Evolutionary conservation across 345 rosid genomes (phyloP), one percentile per base, ranked within the genome.

Genomic region (Acer yangbiense): DNA sequence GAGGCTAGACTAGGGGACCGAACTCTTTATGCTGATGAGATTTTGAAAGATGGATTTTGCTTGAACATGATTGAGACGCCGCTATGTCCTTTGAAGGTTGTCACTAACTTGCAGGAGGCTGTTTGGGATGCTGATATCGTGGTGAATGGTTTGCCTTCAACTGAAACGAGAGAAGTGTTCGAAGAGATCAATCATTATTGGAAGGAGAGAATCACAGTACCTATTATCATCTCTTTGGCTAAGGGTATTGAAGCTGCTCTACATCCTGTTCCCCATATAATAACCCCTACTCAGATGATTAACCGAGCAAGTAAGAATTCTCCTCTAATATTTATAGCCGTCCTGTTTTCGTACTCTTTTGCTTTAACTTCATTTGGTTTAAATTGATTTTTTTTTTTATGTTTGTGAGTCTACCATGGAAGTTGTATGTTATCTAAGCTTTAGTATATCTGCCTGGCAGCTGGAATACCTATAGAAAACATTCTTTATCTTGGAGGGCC

Each of bases 191-290:
- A 87, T 46, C 73, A 73, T 13, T 92, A 89, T 74, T 92, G 97
- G 97, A 88, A 90, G 84, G 97, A 92, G 84, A 87, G 97, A 71
- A 82, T 92, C 79, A 85, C 90, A 0, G 55, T 78, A 68, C 97
- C 97, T 16, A 84, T 92, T 58, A 89, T 92, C 39, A 83, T 92
- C 63, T 92, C 97, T 39, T 67, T 92, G 79, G 90, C 97, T 7
- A 92, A 92, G 89, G 97, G 97, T 67, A 85, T 92, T n/a, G 97
- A 92, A 79, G 97, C 97, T 71, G 94, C 87, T 43, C 72, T 92
- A 16, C 78, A 87, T 35, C 92, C 97, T 16, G 90, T 82, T 52
- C 93, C 97, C 1, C 97, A 81, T 73, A 90, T 92, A 54, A 85
- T 92, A 39, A 92, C 97, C 67, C 97, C 97, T 23, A 92, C 97